Percentiles rank a stretch among this genome's conserved stretches.
These are phyloP conservation scores for Shiraia bambusicola DNA, from an alignment of 2,329 filamentous ascomycete species.

Conservation along the genomic window DNA sequence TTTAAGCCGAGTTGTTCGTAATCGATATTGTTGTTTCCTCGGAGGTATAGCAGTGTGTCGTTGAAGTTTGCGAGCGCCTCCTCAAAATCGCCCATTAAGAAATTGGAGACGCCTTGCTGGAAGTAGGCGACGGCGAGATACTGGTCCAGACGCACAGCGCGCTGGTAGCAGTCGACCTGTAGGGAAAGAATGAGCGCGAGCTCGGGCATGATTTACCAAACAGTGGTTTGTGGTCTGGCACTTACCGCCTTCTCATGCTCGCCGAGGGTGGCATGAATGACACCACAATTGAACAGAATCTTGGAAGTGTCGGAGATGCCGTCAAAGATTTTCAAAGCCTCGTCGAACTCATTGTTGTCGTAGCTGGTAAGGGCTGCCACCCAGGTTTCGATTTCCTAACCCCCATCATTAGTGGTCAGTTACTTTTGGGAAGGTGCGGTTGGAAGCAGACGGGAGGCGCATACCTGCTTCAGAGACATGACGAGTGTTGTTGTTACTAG, in stretches of 20 bases:
- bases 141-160: conserved; percentile 84
- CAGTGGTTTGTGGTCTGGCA: too few species aligned
- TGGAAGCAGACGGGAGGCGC: conserved; percentile 13
- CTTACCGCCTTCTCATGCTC: conserved; percentile 94
- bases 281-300: conserved; percentile 97
- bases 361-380: conserved; percentile 87
- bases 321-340: conserved; percentile 79
- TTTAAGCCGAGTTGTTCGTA: conserved; percentile 94
- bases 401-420: conserved; percentile 29
- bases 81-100: conserved; percentile 93
- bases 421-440: conserved; percentile 10
- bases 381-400: conserved; percentile 99
- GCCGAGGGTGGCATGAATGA: conserved; percentile 93
- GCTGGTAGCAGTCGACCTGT: conserved; percentile 92
- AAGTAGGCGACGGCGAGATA: conserved; percentile 98
- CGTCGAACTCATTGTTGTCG: conserved; percentile 97
- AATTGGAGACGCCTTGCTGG: conserved; percentile 97
- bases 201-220: conserved; percentile 2
- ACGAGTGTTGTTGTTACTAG: conserved; percentile 36
- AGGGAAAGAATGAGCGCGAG: conserved; percentile 22
- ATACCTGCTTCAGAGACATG: conserved; percentile 55
- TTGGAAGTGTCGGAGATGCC: conserved; percentile 93
- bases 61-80: conserved; percentile 98
- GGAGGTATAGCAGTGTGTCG: conserved; percentile 89
- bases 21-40: conserved; percentile 96